These are phyloP conservation scores for Phaffia australis DNA, from an alignment of 768 basidiomycete species.

Conservation along the genomic window DNA sequence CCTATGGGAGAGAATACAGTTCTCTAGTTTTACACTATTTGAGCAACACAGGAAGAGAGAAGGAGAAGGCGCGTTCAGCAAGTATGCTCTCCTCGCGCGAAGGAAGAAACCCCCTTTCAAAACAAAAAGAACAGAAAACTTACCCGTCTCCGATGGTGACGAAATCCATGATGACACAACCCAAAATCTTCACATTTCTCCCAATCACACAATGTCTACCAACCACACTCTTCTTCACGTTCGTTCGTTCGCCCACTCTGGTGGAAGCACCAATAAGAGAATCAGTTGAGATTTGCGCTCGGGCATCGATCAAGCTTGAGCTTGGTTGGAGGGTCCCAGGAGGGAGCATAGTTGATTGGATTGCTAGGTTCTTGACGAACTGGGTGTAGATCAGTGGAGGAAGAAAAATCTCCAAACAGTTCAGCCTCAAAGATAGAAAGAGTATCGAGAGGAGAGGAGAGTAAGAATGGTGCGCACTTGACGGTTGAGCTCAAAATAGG, in stretches of 20 bases:
- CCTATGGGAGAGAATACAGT: slow-evolving; percentile 36
- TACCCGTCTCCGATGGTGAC: slow-evolving; percentile 81
- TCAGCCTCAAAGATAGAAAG: slow-evolving; percentile 28
- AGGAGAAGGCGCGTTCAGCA: background rate
- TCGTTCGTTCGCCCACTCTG: slow-evolving; percentile 64
- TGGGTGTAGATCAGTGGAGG: background rate
- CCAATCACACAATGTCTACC: slow-evolving; percentile 77
- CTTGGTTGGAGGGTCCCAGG: slow-evolving; percentile 48
- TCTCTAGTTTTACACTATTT: slow-evolving; percentile 26
- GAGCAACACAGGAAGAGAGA: background rate
- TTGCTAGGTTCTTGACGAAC: background rate
- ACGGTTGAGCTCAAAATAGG: slow-evolving; percentile 70
- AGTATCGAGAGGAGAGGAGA: slow-evolving; percentile 19
- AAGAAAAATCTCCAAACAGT: background rate
- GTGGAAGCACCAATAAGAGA: slow-evolving; percentile 73
- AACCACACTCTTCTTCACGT: slow-evolving; percentile 66
- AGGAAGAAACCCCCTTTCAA: background rate
- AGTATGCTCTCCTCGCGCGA: background rate
- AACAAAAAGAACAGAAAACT: slow-evolving; percentile 29
- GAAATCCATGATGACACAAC: slow-evolving; percentile 78
- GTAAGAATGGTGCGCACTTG: slow-evolving; percentile 45
- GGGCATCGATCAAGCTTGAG: slow-evolving; percentile 55
- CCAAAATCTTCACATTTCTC: slow-evolving; percentile 67
- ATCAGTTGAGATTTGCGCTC: slow-evolving; percentile 72
- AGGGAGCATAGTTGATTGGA: background rate